phyloP scores from a whole-genome alignment of 2,329 filamentous ascomycete genomes.

The Teratosphaeria nubilosa region DNA sequence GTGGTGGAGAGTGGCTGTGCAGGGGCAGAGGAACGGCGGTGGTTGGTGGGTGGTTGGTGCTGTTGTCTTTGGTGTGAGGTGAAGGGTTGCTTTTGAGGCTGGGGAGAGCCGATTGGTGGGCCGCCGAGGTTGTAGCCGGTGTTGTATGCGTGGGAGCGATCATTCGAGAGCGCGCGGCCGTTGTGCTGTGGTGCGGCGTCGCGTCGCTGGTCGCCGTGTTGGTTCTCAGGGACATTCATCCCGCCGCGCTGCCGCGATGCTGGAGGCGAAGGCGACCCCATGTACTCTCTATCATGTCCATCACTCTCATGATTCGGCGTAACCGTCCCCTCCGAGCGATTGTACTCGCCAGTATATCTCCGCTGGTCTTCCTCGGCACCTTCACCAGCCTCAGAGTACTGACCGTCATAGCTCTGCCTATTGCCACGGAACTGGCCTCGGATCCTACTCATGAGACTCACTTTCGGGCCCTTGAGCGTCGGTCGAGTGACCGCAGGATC shows the following conservation, averaged over 20 bases:
- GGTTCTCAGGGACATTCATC: not conserved
- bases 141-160: conserved; percentile 1
- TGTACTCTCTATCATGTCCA: not conserved
- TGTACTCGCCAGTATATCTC: not conserved
- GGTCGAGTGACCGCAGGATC: conserved; percentile 17
- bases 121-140: conserved; percentile 13
- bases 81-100: not conserved
- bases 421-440: conserved; percentile 8
- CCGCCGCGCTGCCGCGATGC: not conserved
- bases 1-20: not conserved
- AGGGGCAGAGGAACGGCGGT: not conserved
- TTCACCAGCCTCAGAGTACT: conserved; percentile 4
- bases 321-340: not conserved
- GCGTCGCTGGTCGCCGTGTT: not conserved
- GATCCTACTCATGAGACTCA: conserved; percentile 1
- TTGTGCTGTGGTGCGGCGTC: not conserved
- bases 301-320: not conserved
- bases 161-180: not conserved
- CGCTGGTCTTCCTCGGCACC: conserved; percentile 3
- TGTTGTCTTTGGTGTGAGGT: not conserved
- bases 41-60: not conserved
- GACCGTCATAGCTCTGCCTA: conserved; percentile 7
- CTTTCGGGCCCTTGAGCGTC: conserved; percentile 1
- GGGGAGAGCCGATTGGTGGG: conserved; percentile 14
- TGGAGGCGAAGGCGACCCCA: not conserved